These are phyloP conservation scores for Rhizoctonia solani DNA, from an alignment of 1,284 basidiomycete genomes.

Conservation along the genomic window DNA sequence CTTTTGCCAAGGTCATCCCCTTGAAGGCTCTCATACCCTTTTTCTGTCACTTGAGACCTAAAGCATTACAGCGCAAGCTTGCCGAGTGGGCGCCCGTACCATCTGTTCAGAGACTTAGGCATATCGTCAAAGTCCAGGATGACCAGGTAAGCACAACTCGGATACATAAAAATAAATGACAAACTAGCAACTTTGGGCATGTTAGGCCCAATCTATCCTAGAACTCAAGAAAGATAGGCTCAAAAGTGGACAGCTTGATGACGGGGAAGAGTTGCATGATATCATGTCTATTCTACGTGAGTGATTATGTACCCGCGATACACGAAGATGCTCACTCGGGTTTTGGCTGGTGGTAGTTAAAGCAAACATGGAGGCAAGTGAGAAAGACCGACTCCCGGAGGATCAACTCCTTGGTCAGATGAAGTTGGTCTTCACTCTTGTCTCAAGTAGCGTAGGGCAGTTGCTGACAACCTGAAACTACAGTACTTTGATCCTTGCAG, in stretches of 20 bases:
- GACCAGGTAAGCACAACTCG: constrained; percentile 3
- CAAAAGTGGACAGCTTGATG: neutral
- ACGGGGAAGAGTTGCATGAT: neutral
- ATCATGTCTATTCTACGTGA: constrained; percentile 9
- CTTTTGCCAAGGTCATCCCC: neutral
- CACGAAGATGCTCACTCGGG: neutral
- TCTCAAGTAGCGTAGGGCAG: neutral
- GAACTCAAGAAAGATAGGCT: neutral
- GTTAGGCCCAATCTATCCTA: constrained; percentile 6
- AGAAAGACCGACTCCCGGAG: neutral
- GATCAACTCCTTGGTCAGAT: constrained; percentile 19
- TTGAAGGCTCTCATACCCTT: neutral
- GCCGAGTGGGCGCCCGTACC: neutral
- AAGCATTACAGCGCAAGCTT: neutral
- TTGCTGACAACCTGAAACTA: neutral
- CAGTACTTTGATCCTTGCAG: constrained; percentile 6
- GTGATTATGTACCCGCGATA: neutral
- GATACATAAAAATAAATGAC: too few species aligned
- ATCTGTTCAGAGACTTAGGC: neutral
- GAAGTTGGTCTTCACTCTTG: neutral
- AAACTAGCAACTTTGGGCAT: too few species aligned
- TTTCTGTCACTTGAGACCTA: neutral
- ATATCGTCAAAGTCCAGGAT: constrained; percentile 8
- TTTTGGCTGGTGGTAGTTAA: constrained; percentile 9
- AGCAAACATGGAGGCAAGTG: neutral